A percentile compares a stretch with the other conserved stretches of the same genome.
Evolutionary conservation across 768 basidiomycete species (phyloP).

Genomic region (Podaxis sp.): DNA sequence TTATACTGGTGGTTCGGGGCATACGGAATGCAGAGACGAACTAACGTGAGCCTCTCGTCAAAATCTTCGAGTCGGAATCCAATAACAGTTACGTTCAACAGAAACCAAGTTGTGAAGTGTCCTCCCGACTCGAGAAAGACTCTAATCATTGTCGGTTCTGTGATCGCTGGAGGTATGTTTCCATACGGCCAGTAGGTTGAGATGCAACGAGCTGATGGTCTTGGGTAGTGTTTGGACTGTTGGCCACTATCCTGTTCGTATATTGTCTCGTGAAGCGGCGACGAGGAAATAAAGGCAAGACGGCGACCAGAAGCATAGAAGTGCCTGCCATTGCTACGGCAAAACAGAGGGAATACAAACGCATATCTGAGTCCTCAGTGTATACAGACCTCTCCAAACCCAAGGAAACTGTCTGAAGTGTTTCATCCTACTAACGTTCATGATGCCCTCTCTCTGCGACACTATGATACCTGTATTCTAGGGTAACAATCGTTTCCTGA

Average conservation of each 20-base stretch:
- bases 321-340: neutral
- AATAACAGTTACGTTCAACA: neutral
- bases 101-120: slow-evolving; percentile 6
- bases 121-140: neutral
- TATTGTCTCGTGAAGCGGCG: neutral
- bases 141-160: slow-evolving; percentile 5
- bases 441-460: neutral
- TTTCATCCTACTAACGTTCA: neutral
- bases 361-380: neutral
- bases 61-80: neutral
- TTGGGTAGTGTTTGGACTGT: neutral
- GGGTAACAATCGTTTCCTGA: neutral
- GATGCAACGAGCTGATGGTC: neutral
- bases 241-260: neutral
- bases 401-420: neutral
- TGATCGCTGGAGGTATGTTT: slow-evolving; percentile 7
- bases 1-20: neutral
- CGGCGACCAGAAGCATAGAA: neutral
- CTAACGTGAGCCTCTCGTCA: neutral
- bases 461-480: neutral
- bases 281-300: neutral
- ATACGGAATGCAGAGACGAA: slow-evolving; percentile 2
- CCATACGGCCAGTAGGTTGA: neutral
- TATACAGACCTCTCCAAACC: neutral
- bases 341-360: slow-evolving; percentile 4